Conservation (phyloP, 331 rosid species). For the Arachis monticola region DNA sequence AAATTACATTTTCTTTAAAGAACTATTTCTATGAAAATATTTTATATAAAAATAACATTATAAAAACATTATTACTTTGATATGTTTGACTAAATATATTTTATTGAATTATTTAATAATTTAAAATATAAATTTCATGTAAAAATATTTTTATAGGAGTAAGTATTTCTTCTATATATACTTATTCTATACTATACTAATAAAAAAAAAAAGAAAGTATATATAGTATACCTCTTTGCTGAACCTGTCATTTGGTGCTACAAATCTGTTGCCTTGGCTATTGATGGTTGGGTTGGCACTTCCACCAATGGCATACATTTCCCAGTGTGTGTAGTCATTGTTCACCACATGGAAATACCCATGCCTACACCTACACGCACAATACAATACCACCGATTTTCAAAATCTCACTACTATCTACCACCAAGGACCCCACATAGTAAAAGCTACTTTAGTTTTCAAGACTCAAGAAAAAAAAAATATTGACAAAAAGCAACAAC, state of each 20-base stretch:
- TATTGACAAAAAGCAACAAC: slow-evolving; percentile 5
- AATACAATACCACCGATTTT: neutral
- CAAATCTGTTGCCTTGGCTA: slow-evolving; percentile 90
- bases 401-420: neutral
- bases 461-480: neutral
- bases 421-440: slow-evolving; percentile 19
- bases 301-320: slow-evolving; percentile 99
- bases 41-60: no score
- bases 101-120: no score
- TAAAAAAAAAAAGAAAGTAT: no score
- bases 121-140: no score
- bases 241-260: slow-evolving; percentile 73
- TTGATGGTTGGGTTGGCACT: slow-evolving; percentile 96
- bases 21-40: no score
- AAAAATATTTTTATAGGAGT: no score
- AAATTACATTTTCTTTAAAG: no score
- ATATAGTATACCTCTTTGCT: slow-evolving; percentile 76
- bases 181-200: no score
- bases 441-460: neutral
- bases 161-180: no score
- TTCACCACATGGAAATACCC: slow-evolving; percentile 98
- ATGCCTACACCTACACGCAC: slow-evolving; percentile 80
- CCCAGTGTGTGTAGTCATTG: slow-evolving; percentile 99
- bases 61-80: no score
- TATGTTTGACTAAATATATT: no score